Evolutionary conservation across 202 grass and related monocot species (phyloP).

Genomic region (Dendrocalamus latiflorus): DNA sequence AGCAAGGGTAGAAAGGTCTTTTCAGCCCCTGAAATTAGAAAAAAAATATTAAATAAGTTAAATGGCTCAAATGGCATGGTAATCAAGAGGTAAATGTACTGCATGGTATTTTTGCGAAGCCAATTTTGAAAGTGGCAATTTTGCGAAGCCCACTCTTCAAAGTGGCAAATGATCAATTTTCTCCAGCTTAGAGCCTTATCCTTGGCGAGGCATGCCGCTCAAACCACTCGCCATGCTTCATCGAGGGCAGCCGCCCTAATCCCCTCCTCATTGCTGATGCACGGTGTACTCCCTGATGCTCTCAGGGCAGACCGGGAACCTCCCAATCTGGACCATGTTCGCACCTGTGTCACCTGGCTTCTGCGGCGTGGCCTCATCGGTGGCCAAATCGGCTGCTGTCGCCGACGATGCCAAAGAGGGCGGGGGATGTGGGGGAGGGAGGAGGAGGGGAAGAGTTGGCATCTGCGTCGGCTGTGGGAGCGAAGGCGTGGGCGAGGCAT

Average conservation of each 20-base stretch:
- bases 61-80: too few relatives aligned
- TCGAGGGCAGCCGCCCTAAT: constrained; percentile 62
- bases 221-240: constrained; percentile 61
- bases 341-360: not conserved
- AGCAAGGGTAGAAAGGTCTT: too few relatives aligned
- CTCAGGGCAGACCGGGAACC: constrained; percentile 50
- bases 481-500: constrained; percentile 14
- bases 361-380: constrained; percentile 2
- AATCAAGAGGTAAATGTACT: too few relatives aligned
- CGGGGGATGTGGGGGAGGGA: constrained; percentile 24
- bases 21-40: too few relatives aligned
- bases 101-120: too few relatives aligned
- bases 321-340: constrained; percentile 28
- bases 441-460: constrained; percentile 3
- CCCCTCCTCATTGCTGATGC: constrained; percentile 75
- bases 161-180: too few relatives aligned
- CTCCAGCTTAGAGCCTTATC: constrained; percentile 62
- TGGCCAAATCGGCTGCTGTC: constrained; percentile 57
- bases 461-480: not conserved
- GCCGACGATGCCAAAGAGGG: constrained; percentile 55
- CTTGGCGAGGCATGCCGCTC: constrained; percentile 79
- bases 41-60: too few relatives aligned
- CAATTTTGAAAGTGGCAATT: too few relatives aligned
- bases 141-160: too few relatives aligned
- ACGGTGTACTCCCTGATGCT: constrained; percentile 83